Base-by-base conservation (phyloP, 2,329 filamentous ascomycete species). In the Diaporthe aspalathi region DNA sequence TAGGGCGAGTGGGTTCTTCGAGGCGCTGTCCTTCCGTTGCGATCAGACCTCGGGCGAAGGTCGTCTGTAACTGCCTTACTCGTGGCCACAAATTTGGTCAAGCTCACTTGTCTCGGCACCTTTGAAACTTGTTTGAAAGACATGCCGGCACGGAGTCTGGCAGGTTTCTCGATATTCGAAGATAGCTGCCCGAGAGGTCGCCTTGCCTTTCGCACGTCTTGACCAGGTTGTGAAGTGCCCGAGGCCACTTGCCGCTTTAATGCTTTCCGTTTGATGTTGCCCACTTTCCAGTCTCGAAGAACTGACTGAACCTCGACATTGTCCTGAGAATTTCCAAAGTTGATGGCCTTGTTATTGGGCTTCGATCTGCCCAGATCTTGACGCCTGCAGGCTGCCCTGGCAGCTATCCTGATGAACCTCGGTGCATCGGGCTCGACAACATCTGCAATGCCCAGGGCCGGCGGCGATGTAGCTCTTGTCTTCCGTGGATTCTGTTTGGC, bases 401-500 rank as follows among this genome's bases (percentile, higher is more conserved):
- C 89, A 65, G 90, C 90, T 76, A 92, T 84, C 72, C 84, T 89
- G 43, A 92, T 80, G 73, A 92, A 92, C 2, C 78, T 79, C 1
- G 90, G 90, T 0, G 88, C 87, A 70, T 83, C 76, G 2, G 81
- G 77, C 73, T 87, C 85, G 54, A 87, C 82, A 27, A 90, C 85
- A 78, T 92, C 90, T n/a, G 91, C 77, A 69, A 92, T 90, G 74
- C 90, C 87, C 24, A 92, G 82, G 24, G 78, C 79, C 4, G 88
- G 87, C 4, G 71, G 71, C 32, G 71, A 71, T 7, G 62, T 45
- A 43, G 40, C 62, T 70, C 29, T 70, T 67, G 53, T 32, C 43
- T 20, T 38, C 57, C 9, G 66, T 45, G 6, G 67, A 52, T 11
- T 60, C 52, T 14, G 54, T n/a, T 24, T 73, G 67, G 24, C 72